Base-by-base conservation (phyloP, 2,329 filamentous ascomycete genomes). In the Tolypocladium album region DNA sequence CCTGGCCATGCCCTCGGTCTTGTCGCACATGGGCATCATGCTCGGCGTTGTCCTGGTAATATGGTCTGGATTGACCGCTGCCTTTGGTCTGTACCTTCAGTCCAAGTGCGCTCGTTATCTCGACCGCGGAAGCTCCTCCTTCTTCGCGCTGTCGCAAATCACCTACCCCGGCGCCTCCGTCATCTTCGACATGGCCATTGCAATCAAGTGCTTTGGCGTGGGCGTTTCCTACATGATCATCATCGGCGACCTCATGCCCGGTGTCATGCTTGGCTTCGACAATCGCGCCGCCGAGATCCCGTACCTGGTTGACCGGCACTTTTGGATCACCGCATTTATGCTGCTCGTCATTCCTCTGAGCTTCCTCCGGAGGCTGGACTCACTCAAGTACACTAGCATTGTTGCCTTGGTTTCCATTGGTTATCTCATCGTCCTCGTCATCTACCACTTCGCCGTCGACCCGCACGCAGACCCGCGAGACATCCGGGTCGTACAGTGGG, bases 291-390 rank as follows among this genome's bases (percentile, higher is more conserved):
- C 83, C 2, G 77, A 68, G 36, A 69, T 88, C 53, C 82, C 85
- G 1, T 97, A 93, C 69, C 76, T 97, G 64, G 82, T 93, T 52
- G 92, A 97, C 70, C 85, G 94, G 57, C 88, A 94, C 71, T 99
- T 99, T 72, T 99, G 94, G 94, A 89, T 99, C 63, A 97, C 94
- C 1, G 92, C 87, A 1, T 99, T 99, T 71, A 96, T 99, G 92
- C 82, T 97, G 64, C 83, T 96, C 63, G 90, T 99, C 65, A 97
- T 99, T 64, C 94, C 94, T 5, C 79, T 99, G 60, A 95, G 92
- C 59, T 99, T 97, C 69, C 79, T 99, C 43, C 87, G 92, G 63
- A 86, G 92, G 42, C 80, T 99, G 47, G 94, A 99, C 74, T 97
- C 93, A 43, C 82, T 99, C 68, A 97, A 97, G 76, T 99, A 99